These are phyloP conservation scores for Allium cepa DNA, from an alignment of 106 monocot genomes.

Conservation along the genomic window DNA sequence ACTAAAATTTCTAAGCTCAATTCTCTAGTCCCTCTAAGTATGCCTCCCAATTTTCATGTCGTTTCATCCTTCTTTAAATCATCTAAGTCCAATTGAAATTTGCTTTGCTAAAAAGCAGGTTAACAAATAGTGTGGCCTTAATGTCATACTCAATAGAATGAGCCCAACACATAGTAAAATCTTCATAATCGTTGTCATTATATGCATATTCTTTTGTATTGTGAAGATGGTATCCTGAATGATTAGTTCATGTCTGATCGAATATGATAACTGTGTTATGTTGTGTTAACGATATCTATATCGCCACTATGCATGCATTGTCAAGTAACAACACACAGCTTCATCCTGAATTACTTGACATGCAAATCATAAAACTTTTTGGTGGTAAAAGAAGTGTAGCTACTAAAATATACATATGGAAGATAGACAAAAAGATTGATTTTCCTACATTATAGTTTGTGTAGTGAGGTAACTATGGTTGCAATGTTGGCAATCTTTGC, in stretches of 20 bases:
- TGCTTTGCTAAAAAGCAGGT: too few species aligned
- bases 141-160: slow-evolving; percentile 34
- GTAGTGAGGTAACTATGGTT: background rate
- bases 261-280: slow-evolving; percentile 37
- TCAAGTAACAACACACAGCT: slow-evolving; percentile 38
- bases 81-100: too few species aligned
- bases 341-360: background rate
- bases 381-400: background rate
- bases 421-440: background rate
- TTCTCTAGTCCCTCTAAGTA: too few species aligned
- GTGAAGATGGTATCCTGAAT: slow-evolving; percentile 17
- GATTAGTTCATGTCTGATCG: slow-evolving; percentile 34
- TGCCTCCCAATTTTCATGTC: too few species aligned
- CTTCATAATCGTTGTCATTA: background rate
- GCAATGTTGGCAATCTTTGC: background rate
- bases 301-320: slow-evolving; percentile 45
- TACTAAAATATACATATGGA: background rate
- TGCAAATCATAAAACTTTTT: background rate
- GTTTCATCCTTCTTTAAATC: too few species aligned
- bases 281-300: slow-evolving; percentile 42
- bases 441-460: background rate
- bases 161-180: slow-evolving; percentile 15
- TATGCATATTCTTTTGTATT: background rate
- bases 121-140: background rate
- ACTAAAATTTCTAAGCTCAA: too few species aligned